Evolutionary conservation across 495 filamentous ascomycete genomes (phyloP), one percentile per base, ranked within the genome.

Genomic region (Aspergillus diversus): DNA sequence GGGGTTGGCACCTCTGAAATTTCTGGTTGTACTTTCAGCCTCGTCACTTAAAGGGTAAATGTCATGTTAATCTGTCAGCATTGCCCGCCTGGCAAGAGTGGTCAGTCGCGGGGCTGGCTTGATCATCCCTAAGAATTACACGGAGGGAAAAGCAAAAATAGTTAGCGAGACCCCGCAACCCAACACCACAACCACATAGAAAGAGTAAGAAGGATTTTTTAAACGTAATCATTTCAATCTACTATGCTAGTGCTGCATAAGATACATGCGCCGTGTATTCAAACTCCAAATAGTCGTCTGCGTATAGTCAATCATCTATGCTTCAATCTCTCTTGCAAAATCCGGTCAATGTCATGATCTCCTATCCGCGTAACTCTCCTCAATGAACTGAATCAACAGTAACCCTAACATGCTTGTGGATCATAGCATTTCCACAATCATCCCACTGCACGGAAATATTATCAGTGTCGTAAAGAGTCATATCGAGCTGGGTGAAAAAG

Each of bases 361-460:
- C 3, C 3, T 1, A 9, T 43, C 15, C 39, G 1, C 1, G 39
- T 3, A 1, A 1, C 3, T 48, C n/a, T 48, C 16, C 8, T 48
- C 46, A 16, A 15, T 43, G 39, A 15, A 43, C 39, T 3, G 39
- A 43, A 15, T 48, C 46, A 48, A 48, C 46, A 12, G 46, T 48
- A 48, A 48, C 46, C 16, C 16, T 48, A 16, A 48, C 46, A 21
- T 48, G 46, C 46, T 16, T 12, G 5, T 16, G 46, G 16, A 48
- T 48, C 46, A 48, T 48, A 21, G 46, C 46, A 21, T 48, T 48
- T 16, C 46, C 46, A 48, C 46, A 48, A 5, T 48, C 46, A 16
- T 48, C 16, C 46, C 46, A 48, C 16, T 48, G 46, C 46, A 48
- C 46, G 1, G 46, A 48, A 7, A 12, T 12, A 12, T 48, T 16